Conservation (phyloP, 768 basidiomycete species). For the Peribolospora kevripleyi region DNA sequence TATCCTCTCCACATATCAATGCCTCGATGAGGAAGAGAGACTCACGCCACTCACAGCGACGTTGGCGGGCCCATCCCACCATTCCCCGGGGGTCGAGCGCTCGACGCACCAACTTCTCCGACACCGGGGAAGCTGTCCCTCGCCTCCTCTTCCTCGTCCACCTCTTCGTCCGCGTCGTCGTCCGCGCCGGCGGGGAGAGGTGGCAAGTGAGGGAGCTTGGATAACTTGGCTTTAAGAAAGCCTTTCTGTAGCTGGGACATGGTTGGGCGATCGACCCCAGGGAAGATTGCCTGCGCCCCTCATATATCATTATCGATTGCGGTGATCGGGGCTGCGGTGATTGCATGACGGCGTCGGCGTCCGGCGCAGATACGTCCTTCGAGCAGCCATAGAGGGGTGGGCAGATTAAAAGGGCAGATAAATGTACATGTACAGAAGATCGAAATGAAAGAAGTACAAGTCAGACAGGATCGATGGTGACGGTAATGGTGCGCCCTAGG, state of each 20-base stretch:
- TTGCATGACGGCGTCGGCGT: too few species aligned
- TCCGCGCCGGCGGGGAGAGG: slow-evolving; percentile 12
- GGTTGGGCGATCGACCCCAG: too few species aligned
- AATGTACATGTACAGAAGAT: too few species aligned
- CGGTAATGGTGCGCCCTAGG: too few species aligned
- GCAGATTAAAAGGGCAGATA: too few species aligned
- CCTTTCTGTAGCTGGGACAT: slow-evolving; percentile 58
- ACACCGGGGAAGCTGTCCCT: background rate
- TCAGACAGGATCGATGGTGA: too few species aligned
- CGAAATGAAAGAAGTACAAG: too few species aligned
- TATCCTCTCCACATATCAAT: background rate
- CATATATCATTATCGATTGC: too few species aligned
- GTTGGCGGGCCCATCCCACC: slow-evolving; percentile 33
- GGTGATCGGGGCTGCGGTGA: too few species aligned
- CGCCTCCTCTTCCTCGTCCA: slow-evolving; percentile 25
- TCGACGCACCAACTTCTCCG: background rate
- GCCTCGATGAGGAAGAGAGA: background rate
- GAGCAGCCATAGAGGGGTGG: too few species aligned
- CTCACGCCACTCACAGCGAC: slow-evolving; percentile 1
- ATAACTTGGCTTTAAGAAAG: slow-evolving; percentile 45
- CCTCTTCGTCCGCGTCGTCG: slow-evolving; percentile 10
- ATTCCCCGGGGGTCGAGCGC: background rate
- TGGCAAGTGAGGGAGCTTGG: slow-evolving; percentile 45
- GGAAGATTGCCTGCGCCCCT: too few species aligned
- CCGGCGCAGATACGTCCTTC: too few species aligned